Percentiles rank a stretch among this genome's conserved stretches.
These are phyloP conservation scores for Trichoderma asperelloides DNA, from an alignment of 495 filamentous ascomycete genomes.

Conservation along the genomic window DNA sequence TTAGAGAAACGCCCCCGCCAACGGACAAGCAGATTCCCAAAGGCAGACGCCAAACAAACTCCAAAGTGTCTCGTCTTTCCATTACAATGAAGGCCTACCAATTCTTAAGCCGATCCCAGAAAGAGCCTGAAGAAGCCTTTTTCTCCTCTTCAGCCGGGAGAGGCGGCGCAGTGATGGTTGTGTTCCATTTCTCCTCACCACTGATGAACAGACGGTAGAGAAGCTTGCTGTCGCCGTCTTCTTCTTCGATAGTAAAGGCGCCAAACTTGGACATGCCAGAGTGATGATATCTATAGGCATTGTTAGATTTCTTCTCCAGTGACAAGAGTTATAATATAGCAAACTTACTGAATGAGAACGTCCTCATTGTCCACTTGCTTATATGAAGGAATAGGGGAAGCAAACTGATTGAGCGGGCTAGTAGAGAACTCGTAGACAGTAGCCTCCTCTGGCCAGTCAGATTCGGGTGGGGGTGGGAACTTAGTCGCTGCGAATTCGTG, in stretches of 20 bases:
- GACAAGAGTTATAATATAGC: not conserved
- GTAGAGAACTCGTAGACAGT: slow-evolving; percentile 82
- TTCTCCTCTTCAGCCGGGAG: slow-evolving; percentile 11
- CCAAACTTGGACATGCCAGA: slow-evolving; percentile 88
- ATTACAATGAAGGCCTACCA: slow-evolving; percentile 12
- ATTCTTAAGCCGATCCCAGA: slow-evolving; percentile 31
- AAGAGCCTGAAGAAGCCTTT: slow-evolving; percentile 21
- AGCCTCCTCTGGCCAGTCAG: slow-evolving; percentile 45
- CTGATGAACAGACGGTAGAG: slow-evolving; percentile 80
- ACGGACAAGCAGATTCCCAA: not conserved
- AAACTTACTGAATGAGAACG: slow-evolving; percentile 61
- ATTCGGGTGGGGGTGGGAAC: slow-evolving; percentile 61
- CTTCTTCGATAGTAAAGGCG: slow-evolving; percentile 69
- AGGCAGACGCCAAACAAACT: slow-evolving; percentile 2
- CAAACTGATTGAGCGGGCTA: slow-evolving; percentile 88
- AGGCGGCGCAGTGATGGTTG: slow-evolving; percentile 45
- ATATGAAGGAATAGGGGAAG: slow-evolving; percentile 78
- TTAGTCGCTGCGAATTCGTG: slow-evolving; percentile 93
- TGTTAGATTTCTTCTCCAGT: slow-evolving; percentile 11
- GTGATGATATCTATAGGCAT: slow-evolving; percentile 56
- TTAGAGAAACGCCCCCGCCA: not conserved
- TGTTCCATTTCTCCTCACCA: slow-evolving; percentile 69
- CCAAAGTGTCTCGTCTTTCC: not conserved
- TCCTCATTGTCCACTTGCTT: slow-evolving; percentile 68
- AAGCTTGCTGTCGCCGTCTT: slow-evolving; percentile 54